Evolutionary conservation across 1,139 yeast species (phyloP).

Genomic region (Pichia sp.): DNA sequence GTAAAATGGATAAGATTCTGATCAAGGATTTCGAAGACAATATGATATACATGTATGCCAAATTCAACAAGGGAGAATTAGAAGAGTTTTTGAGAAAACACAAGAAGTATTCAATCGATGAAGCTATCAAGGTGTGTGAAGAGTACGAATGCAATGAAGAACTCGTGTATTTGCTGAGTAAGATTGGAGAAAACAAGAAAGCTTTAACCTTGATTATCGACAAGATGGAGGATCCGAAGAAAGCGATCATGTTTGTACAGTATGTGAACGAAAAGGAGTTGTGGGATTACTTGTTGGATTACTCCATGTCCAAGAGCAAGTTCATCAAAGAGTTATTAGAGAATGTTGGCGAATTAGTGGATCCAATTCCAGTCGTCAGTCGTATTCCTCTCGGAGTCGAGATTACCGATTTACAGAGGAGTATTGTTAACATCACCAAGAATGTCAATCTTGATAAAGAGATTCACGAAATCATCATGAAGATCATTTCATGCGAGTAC

Average conservation of each 20-base stretch:
- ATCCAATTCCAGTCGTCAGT: slow-evolving; percentile 65
- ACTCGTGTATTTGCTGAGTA: slow-evolving; percentile 77
- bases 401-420: slow-evolving; percentile 62
- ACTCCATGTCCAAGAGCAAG: slow-evolving; percentile 68
- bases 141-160: slow-evolving; percentile 56
- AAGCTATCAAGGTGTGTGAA: slow-evolving; percentile 67
- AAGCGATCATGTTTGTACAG: slow-evolving; percentile 81
- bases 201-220: slow-evolving; percentile 79
- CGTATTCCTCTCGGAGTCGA: slow-evolving; percentile 61
- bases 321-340: slow-evolving; percentile 76
- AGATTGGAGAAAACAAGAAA: slow-evolving; percentile 73
- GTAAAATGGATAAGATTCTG: slow-evolving; percentile 51
- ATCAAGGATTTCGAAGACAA: slow-evolving; percentile 62
- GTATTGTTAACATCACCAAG: slow-evolving; percentile 60
- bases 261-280: slow-evolving; percentile 69
- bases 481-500: slow-evolving; percentile 62
- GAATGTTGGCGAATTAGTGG: slow-evolving; percentile 63
- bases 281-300: slow-evolving; percentile 74
- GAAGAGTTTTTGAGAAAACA: slow-evolving; percentile 52
- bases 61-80: slow-evolving; percentile 52
- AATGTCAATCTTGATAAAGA: slow-evolving; percentile 62
- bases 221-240: slow-evolving; percentile 70
- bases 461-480: slow-evolving; percentile 58
- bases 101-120: slow-evolving; percentile 64
- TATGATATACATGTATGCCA: slow-evolving; percentile 61